These are phyloP conservation scores for Lentinula lateritia DNA, from an alignment of 768 basidiomycete species.

Conservation along the genomic window DNA sequence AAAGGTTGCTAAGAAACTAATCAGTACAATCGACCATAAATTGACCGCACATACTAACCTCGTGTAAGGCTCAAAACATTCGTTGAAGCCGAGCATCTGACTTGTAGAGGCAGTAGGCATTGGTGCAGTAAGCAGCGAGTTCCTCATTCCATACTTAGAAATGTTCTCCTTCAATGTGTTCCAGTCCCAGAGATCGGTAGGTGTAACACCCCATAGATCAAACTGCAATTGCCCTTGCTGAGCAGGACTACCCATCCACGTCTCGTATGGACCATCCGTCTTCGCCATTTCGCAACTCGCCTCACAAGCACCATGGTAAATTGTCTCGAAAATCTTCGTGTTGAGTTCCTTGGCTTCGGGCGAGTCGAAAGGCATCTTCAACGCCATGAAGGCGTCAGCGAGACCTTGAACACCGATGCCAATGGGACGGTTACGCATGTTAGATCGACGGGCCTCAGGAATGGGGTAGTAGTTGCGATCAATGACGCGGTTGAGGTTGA, in stretches of 20 bases:
- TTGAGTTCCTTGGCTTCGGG: constrained; percentile 83
- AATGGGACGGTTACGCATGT: constrained; percentile 96
- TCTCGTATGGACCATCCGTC: constrained; percentile 78
- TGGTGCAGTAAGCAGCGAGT: constrained; percentile 88
- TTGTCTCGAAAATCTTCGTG: constrained; percentile 96
- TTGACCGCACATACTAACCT: constrained; percentile 37
- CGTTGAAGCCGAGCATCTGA: constrained; percentile 97
- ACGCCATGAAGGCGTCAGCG: constrained; percentile 96
- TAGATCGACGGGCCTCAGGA: constrained; percentile 84
- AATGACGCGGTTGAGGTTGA: constrained; percentile 92
- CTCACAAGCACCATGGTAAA: constrained; percentile 93
- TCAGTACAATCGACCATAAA: constrained; percentile 12
- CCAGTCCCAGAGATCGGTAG: constrained; percentile 94
- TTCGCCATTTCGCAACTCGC: constrained; percentile 84
- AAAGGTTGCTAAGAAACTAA: constrained; percentile 74
- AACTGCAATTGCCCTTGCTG: constrained; percentile 84
- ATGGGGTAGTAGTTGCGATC: constrained; percentile 96
- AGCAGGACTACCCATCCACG: constrained; percentile 89
- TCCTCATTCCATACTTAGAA: constrained; percentile 72
- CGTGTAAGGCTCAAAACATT: constrained; percentile 99
- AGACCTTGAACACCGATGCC: constrained; percentile 97
- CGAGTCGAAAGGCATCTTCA: constrained; percentile 94
- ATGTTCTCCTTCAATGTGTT: constrained; percentile 80
- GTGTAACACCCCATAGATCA: constrained; percentile 93
- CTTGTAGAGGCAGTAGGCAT: constrained; percentile 99